A percentile compares a stretch with the other conserved stretches of the same genome.
Conservation (phyloP, 371 early-diverging fungal genomes). For the Haplosporangium sp. region DNA sequence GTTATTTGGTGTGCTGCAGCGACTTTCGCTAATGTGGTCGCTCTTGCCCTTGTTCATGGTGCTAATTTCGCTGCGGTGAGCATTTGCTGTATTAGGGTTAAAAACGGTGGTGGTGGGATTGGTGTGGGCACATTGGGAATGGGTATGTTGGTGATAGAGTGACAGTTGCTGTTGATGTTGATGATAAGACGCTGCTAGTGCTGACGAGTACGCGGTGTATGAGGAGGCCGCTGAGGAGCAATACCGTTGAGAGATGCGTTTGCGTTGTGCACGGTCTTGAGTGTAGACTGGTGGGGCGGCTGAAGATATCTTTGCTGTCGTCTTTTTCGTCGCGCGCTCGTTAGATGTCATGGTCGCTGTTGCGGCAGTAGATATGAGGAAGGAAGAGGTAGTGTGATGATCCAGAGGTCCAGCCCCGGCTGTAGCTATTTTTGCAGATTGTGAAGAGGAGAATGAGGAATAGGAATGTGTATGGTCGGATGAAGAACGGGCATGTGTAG, state of each 20-base stretch:
- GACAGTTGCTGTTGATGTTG: slow-evolving; percentile 20
- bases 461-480: slow-evolving; percentile 4
- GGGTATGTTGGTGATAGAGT: slow-evolving; percentile 5
- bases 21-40: slow-evolving; percentile 2
- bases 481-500: slow-evolving; percentile 13
- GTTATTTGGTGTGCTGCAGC: slow-evolving; percentile 1
- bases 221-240: slow-evolving; percentile 30
- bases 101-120: neutral
- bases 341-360: neutral
- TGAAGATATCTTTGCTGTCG: slow-evolving; percentile 3
- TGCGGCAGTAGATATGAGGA: neutral
- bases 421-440: neutral
- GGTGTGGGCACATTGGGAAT: neutral
- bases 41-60: slow-evolving; percentile 2
- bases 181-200: slow-evolving; percentile 37
- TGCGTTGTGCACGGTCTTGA: slow-evolving; percentile 24
- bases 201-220: slow-evolving; percentile 41
- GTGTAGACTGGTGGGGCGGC: slow-evolving; percentile 28
- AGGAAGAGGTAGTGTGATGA: neutral
- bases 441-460: neutral
- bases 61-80: slow-evolving; percentile 10
- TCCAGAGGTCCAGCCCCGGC: neutral
- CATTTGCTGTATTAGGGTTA: slow-evolving; percentile 1
- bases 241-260: slow-evolving; percentile 30
- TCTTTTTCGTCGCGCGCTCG: neutral